Evolutionary conservation across 352 stramenopile genomes (phyloP), one percentile per base, ranked within the genome.

Genomic region (Phytophthora cajani): DNA sequence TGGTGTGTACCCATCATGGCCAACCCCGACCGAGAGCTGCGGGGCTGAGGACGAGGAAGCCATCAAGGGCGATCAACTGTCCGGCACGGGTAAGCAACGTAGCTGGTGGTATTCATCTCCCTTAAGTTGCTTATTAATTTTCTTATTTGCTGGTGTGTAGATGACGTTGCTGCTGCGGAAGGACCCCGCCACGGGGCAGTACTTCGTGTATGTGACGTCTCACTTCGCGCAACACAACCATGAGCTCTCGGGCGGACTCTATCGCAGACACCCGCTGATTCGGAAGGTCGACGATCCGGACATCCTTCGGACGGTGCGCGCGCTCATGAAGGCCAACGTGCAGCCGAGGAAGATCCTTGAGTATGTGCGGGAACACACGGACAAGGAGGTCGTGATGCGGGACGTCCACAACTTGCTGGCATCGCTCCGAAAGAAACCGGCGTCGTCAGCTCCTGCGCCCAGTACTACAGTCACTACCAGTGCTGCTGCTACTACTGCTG

Each of bases 361-460:
- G 56, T 77, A 74, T 38, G 64, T 77, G n/a, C 59, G 65, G 7
- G 70, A 77, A 7, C 62, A 74, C 19, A 77, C 70, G 0, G 70
- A 74, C 65, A 77, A 77, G 50, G 53, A 71, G 1, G 21, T 77
- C 14, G 54, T 21, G 32, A 21, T 71, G 25, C 62, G 47, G 60
- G 70, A 77, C 49, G 65, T 77, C 3, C 70, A 77, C 56, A 77
- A 77, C 53, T 47, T 77, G 60, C 17, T 77, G 47, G 70, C 70
- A 2, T 56, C 54, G 32, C 21, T 74, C 14, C 53, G 70, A 12
- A 77, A 70, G 51, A 70, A 27, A 10, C 44, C 51, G 11, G 51
- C 62, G 12, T 36, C 33, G 23, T 4, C 32, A 27, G 30, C 55
- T 23, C 19, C 36, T 64, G 5, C 63, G 17, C 8, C 55, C 27